phyloP scores from a whole-genome alignment of 257 asterid genomes.

The Salvia rosmarinus region DNA sequence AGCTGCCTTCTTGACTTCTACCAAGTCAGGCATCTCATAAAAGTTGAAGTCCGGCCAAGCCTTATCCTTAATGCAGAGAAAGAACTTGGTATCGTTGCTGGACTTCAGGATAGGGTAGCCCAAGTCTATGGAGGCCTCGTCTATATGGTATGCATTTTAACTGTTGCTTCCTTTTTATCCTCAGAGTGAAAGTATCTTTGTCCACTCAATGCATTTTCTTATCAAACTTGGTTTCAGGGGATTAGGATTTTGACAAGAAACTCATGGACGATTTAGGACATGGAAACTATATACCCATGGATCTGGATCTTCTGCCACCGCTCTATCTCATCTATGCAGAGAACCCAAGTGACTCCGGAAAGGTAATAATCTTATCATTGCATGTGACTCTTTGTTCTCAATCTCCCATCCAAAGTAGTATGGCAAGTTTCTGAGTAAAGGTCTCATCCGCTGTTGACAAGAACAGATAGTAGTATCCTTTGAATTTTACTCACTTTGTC shows the following conservation, averaged over 20 bases:
- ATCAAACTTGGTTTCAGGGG: neutral
- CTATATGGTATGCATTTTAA: slow-evolving; percentile 62
- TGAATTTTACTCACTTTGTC: neutral
- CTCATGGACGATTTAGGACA: slow-evolving; percentile 81
- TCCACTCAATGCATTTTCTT: neutral
- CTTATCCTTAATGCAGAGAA: slow-evolving; percentile 89
- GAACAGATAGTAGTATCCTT: neutral
- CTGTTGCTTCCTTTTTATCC: neutral
- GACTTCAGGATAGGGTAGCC: slow-evolving; percentile 96
- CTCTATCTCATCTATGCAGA: slow-evolving; percentile 87
- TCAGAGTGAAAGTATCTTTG: neutral
- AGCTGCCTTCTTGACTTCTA: slow-evolving; percentile 96
- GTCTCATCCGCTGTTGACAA: neutral
- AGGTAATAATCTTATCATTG: slow-evolving; percentile 49
- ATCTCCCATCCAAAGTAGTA: neutral
- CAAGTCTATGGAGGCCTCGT: slow-evolving; percentile 98
- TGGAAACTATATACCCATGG: slow-evolving; percentile 78
- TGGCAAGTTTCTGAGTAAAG: neutral
- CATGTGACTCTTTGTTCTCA: neutral
- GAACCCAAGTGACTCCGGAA: slow-evolving; percentile 96
- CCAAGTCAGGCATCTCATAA: slow-evolving; percentile 72
- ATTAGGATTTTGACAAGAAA: slow-evolving; percentile 79
- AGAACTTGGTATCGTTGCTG: slow-evolving; percentile 97
- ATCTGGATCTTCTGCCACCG: slow-evolving; percentile 72
- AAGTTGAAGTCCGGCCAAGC: slow-evolving; percentile 86